Evolutionary conservation across 176 grass and related monocot genomes (phyloP).

Genomic region (Juncus effusus): DNA sequence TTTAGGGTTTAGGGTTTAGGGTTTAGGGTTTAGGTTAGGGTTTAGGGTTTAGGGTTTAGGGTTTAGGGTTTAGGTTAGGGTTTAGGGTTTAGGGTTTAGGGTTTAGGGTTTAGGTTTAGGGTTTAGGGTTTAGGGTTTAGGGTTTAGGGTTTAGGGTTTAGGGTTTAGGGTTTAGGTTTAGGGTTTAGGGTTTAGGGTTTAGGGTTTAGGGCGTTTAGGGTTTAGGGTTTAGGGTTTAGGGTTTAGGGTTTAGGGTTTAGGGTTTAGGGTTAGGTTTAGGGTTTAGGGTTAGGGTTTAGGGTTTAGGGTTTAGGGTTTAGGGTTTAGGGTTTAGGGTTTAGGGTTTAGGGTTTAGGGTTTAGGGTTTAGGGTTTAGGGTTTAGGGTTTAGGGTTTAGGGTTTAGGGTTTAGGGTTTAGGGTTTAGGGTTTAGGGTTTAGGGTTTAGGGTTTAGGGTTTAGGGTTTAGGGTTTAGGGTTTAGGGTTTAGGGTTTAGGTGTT

Average conservation of each 20-base stretch:
- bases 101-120: conserved; percentile 21
- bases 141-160: conserved; percentile 13
- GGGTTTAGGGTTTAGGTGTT: no score
- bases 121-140: conserved; percentile 15
- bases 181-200: conserved; percentile 19
- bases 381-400: not conserved
- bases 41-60: conserved; percentile 20
- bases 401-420: not conserved
- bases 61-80: no score
- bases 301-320: conserved; percentile 9
- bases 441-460: conserved; percentile 10
- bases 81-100: conserved; percentile 21
- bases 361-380: not conserved
- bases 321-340: conserved; percentile 12
- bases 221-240: conserved; percentile 20
- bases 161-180: conserved; percentile 15
- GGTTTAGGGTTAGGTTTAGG: conserved; percentile 9
- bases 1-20: conserved; percentile 22
- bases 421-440: conserved; percentile 1
- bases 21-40: no score
- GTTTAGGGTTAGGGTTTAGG: not conserved
- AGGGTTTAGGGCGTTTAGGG: no score
- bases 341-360: not conserved
- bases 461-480: no score
- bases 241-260: conserved; percentile 13